These are phyloP conservation scores for Neurospora discreta DNA, from an alignment of 495 filamentous ascomycete species.

Conservation along the genomic window DNA sequence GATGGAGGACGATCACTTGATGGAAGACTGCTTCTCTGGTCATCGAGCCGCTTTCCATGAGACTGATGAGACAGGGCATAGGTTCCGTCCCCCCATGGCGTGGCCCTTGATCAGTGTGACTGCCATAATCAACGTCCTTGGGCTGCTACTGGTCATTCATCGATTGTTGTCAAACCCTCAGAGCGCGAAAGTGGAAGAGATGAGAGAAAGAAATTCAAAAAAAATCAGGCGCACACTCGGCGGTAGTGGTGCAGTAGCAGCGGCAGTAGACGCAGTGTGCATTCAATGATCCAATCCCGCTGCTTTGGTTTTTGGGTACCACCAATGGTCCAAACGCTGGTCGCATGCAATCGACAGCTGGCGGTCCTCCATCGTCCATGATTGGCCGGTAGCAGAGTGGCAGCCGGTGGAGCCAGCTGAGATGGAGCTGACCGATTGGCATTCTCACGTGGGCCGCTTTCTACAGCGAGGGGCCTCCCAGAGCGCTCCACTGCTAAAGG, in stretches of 20 bases:
- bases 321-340: not conserved
- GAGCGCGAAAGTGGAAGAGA: not conserved
- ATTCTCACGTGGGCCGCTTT: not conserved
- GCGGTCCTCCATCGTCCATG: not conserved
- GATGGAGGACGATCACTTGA: not conserved
- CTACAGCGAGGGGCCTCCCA: not conserved
- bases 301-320: not conserved
- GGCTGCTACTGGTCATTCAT: not conserved
- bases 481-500: not conserved
- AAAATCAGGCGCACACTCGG: not conserved
- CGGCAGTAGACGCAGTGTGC: not conserved
- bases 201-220: not conserved
- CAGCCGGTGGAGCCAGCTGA: not conserved
- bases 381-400: not conserved
- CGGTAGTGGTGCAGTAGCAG: not conserved
- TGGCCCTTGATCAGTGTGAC: not conserved
- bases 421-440: not conserved
- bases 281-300: not conserved
- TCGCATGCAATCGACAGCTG: not conserved
- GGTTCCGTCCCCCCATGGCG: not conserved
- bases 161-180: not conserved
- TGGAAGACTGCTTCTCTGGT: not conserved
- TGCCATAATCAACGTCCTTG: not conserved
- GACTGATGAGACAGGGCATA: not conserved
- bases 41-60: not conserved